Evolutionary conservation across 2,329 filamentous ascomycete species (phyloP).

Genomic region (Cordyceps fumosorosea): DNA sequence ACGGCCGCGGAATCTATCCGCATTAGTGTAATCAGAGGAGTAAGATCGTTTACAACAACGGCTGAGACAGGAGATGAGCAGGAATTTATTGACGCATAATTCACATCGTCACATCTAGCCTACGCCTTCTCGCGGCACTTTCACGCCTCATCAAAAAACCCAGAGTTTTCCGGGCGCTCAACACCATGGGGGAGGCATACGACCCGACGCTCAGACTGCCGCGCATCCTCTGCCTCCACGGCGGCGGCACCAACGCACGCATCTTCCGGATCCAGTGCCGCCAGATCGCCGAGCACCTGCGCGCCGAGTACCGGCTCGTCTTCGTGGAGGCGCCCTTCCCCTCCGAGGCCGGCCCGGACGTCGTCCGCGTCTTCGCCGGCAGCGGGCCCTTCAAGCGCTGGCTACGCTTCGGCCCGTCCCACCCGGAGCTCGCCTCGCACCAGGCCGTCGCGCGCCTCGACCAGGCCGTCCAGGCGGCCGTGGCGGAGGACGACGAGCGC

Average conservation of each 20-base stretch:
- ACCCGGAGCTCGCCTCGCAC: slow-evolving; percentile 41
- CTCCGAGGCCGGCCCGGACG: slow-evolving; percentile 52
- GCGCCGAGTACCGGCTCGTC: slow-evolving; percentile 56
- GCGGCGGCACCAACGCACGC: slow-evolving; percentile 59
- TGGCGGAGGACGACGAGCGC: slow-evolving; percentile 38
- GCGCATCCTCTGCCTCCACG: slow-evolving; percentile 66
- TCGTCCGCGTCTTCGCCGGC: slow-evolving; percentile 54
- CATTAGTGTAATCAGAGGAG: too few relatives aligned
- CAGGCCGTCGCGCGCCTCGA: slow-evolving; percentile 31
- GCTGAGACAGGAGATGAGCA: too few relatives aligned
- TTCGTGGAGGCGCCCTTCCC: slow-evolving; percentile 62
- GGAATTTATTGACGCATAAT: too few relatives aligned
- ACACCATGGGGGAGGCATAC: not conserved
- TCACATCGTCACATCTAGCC: too few relatives aligned
- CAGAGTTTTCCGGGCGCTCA: not conserved
- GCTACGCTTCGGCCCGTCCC: slow-evolving; percentile 53
- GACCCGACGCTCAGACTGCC: slow-evolving; percentile 32
- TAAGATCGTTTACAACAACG: too few relatives aligned
- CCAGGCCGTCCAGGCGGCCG: slow-evolving; percentile 30
- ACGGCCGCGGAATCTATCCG: too few relatives aligned
- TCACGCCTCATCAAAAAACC: too few relatives aligned
- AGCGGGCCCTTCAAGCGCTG: slow-evolving; percentile 54
- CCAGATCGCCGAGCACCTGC: slow-evolving; percentile 34
- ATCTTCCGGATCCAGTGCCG: slow-evolving; percentile 62
- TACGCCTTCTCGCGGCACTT: too few relatives aligned